These are phyloP conservation scores for Cadophora sp. DNA, from an alignment of 2,329 filamentous ascomycete species.

Conservation along the genomic window DNA sequence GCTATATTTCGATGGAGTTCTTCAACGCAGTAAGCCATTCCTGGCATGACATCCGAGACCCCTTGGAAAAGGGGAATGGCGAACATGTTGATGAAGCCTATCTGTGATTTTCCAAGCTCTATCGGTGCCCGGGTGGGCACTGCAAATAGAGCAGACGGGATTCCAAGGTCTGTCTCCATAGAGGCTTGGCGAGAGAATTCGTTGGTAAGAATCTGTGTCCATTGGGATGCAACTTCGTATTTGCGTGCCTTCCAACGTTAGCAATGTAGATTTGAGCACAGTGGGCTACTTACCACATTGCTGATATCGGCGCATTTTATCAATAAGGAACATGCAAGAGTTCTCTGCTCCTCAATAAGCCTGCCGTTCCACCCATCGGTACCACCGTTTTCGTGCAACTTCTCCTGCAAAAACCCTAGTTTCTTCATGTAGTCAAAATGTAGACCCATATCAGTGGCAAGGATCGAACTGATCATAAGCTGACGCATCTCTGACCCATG, in stretches of 20 bases:
- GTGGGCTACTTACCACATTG: constrained; percentile 77
- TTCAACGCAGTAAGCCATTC: constrained; percentile 82
- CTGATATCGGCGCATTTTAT: constrained; percentile 99
- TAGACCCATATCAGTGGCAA: constrained; percentile 96
- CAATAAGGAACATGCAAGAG: constrained; percentile 84
- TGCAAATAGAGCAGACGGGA: constrained; percentile 86
- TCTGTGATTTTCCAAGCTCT: constrained; percentile 85
- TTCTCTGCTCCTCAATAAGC: constrained; percentile 76
- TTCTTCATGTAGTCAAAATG: constrained; percentile 98
- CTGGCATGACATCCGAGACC: constrained; percentile 84
- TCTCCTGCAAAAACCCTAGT: constrained; percentile 80
- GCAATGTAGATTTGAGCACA: constrained; percentile 10
- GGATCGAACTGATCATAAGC: constrained; percentile 95
- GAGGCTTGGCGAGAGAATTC: constrained; percentile 92
- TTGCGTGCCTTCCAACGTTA: constrained; percentile 71
- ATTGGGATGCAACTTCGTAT: constrained; percentile 81
- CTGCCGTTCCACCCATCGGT: constrained; percentile 80
- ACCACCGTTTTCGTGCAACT: constrained; percentile 70
- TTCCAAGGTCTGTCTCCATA: constrained; percentile 88
- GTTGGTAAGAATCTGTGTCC: constrained; percentile 93
- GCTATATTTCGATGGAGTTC: constrained; percentile 81
- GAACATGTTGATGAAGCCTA: constrained; percentile 97
- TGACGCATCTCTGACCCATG: constrained; percentile 80
- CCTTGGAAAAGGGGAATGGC: constrained; percentile 90
- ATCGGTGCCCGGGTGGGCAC: constrained; percentile 83